These are phyloP conservation scores for Russula emetica DNA, from an alignment of 768 basidiomycete species.

Conservation along the genomic window DNA sequence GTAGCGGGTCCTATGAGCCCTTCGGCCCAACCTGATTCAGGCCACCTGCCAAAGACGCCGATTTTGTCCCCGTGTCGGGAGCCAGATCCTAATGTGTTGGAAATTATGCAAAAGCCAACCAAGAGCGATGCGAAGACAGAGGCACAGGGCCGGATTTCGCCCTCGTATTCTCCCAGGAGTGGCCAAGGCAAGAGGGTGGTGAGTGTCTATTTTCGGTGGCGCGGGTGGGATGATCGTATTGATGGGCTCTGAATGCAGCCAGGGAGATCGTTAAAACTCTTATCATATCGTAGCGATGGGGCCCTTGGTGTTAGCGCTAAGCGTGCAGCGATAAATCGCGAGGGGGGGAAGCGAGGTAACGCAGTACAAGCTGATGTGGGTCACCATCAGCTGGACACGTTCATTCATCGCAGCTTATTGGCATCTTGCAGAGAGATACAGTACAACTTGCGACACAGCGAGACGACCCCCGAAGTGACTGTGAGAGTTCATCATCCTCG, in stretches of 20 bases:
- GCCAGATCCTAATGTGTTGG: conserved; percentile 15
- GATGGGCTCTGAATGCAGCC: conserved; percentile 33
- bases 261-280: conserved; percentile 47
- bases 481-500: conserved; percentile 41
- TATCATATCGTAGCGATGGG: conserved; percentile 58
- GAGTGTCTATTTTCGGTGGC: neutral
- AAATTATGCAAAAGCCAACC: conserved; percentile 18
- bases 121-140: conserved; percentile 25
- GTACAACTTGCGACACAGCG: conserved; percentile 36
- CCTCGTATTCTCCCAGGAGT: neutral
- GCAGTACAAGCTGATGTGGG: conserved; percentile 63
- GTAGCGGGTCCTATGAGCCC: conserved; percentile 32
- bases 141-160: conserved; percentile 32
- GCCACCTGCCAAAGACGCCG: conserved; percentile 15
- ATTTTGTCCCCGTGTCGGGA: conserved; percentile 1
- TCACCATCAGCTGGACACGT: conserved; percentile 20
- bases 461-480: conserved; percentile 58
- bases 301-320: conserved; percentile 43
- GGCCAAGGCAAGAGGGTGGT: neutral
- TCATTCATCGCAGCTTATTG: neutral
- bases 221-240: neutral
- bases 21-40: conserved; percentile 22
- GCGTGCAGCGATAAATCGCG: conserved; percentile 30
- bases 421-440: conserved; percentile 45
- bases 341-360: conserved; percentile 46